Base-by-base conservation (phyloP, 2,329 filamentous ascomycete genomes). In the Sporothrix protearum region DNA sequence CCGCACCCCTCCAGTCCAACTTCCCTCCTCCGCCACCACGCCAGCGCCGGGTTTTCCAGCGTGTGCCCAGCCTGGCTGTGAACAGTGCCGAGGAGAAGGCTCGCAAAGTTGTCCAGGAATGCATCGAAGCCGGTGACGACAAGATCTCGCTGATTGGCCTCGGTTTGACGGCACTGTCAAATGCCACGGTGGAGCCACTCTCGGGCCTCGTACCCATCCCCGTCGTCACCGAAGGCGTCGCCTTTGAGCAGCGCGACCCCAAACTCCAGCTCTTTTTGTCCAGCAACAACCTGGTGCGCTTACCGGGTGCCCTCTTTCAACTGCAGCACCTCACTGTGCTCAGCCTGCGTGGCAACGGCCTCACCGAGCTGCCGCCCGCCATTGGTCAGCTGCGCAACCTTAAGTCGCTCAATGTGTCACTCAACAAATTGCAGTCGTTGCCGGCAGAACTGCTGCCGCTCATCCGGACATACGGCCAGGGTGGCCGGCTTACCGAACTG, bases 361-460 rank as follows among this genome's bases (percentile, higher is more conserved):
- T 93, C 16, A 81, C 80, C 0, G 86, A 90, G 76, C 80, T 93
- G 2, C 88, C 91, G 0, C 81, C 87, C 0, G 82, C 84, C 3
- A 87, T 93, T 66, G 82, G 81, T 28, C 85, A 85, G 42, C 82
- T 93, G 7, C 78, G 77, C 4, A 88, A 88, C 72, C 82, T 93
- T 3, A 81, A 82, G 68, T 84, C 88, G 68, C 84, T 93, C 51
- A 92, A 92, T 75, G 76, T 93, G 9, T 87, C 89, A 0, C 86
- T 90, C 69, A 93, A 92, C 73, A 79, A 80, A 5, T 81, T 93
- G 12, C 83, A 82, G 7, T 85, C 82, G 73, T 82, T 93, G 0
- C 91, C 91, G 0, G 85, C 83, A 70, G 89, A 92, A 76, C 80
- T 92, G 0, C 81, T 92, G 0, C 79, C 85, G 30, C 81, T 92